A percentile compares a stretch with the other conserved stretches of the same genome.
These are phyloP conservation scores for Xylogone sp. DNA, from an alignment of 2,329 filamentous ascomycete species.

Conservation along the genomic window DNA sequence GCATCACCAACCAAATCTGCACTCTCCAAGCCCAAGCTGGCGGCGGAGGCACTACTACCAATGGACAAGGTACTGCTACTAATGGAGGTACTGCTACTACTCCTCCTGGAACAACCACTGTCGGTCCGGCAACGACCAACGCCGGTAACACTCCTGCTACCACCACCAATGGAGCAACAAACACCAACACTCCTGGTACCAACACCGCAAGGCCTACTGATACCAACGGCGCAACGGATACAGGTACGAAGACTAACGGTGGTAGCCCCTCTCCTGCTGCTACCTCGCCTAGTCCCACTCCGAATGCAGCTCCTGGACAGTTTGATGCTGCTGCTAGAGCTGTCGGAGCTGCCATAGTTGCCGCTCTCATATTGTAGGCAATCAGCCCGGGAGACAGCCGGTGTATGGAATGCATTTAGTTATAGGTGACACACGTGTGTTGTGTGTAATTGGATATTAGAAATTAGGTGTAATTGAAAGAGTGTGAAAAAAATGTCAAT, in stretches of 20 bases:
- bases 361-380: slow-evolving; percentile 17
- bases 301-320: slow-evolving; percentile 3
- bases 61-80: neutral
- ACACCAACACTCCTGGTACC: neutral
- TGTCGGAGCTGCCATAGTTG: slow-evolving; percentile 14
- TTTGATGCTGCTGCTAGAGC: slow-evolving; percentile 7
- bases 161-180: neutral
- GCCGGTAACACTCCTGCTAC: neutral
- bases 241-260: too few species aligned
- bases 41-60: slow-evolving; percentile 1
- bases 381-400: too few species aligned
- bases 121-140: neutral
- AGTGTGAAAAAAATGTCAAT: too few species aligned
- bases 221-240: too few species aligned
- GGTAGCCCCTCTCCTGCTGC: slow-evolving; percentile 1
- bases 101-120: neutral
- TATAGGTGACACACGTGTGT: too few species aligned
- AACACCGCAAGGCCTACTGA: neutral
- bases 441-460: too few species aligned
- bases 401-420: too few species aligned
- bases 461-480: too few species aligned
- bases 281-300: slow-evolving; percentile 2
- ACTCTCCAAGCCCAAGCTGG: slow-evolving; percentile 3
- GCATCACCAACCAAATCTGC: slow-evolving; percentile 16
- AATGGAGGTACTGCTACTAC: neutral